Evolutionary conservation across 2,329 filamentous ascomycete species (phyloP).

Genomic region (Colletotrichum sp.): DNA sequence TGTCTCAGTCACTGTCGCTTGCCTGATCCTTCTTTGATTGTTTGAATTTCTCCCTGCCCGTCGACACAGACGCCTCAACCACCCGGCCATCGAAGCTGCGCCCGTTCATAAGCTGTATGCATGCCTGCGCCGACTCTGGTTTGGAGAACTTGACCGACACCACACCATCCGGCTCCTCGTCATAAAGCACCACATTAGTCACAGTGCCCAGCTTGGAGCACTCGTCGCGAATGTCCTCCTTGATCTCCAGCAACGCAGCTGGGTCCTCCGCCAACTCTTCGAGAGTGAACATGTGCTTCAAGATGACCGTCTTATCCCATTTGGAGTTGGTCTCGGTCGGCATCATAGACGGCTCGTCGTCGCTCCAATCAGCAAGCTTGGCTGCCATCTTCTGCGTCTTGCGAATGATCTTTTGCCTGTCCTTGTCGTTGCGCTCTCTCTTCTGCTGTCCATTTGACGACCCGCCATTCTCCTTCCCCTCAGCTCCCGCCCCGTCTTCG

Average conservation of each 20-base stretch:
- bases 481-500: conserved; percentile 36
- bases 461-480: conserved; percentile 40
- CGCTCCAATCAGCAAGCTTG: conserved; percentile 93
- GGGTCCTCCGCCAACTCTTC: conserved; percentile 85
- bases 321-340: conserved; percentile 48
- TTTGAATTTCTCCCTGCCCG: conserved; percentile 74
- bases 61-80: conserved; percentile 74
- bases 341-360: conserved; percentile 73
- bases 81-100: conserved; percentile 76
- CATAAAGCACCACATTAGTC: conserved; percentile 90
- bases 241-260: conserved; percentile 84
- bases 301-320: conserved; percentile 82
- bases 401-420: conserved; percentile 89
- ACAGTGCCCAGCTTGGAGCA: conserved; percentile 86
- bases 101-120: conserved; percentile 78
- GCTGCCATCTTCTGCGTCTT: conserved; percentile 91
- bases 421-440: conserved; percentile 56
- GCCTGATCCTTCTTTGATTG: conserved; percentile 66
- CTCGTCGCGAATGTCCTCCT: conserved; percentile 91
- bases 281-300: conserved; percentile 93
- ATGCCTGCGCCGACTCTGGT: conserved; percentile 72
- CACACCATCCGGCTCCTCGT: conserved; percentile 83
- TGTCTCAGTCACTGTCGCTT: conserved; percentile 41
- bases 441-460: conserved; percentile 31
- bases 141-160: conserved; percentile 84